Evolutionary conservation across 805 yeast species (phyloP).

Genomic region (Metschnikowia matae): DNA sequence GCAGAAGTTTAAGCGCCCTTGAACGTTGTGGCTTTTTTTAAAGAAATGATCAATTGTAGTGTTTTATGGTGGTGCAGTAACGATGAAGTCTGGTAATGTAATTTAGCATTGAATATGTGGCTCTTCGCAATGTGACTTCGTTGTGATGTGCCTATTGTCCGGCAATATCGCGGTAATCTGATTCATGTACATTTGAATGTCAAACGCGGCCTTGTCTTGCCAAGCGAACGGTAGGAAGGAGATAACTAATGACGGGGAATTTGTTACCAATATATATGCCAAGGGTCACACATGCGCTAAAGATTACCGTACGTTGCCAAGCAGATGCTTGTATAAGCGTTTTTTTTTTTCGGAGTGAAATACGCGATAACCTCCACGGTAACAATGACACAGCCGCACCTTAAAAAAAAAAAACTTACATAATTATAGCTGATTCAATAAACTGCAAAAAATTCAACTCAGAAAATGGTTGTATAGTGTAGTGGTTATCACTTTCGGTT

Average conservation of each 20-base stretch:
- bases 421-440: not conserved
- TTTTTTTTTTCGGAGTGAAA: too few relatives aligned
- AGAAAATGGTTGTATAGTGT: slow-evolving; percentile 52
- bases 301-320: too few relatives aligned
- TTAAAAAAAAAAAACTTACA: too few relatives aligned
- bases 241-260: too few relatives aligned
- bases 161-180: not conserved
- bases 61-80: too few relatives aligned
- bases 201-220: not conserved
- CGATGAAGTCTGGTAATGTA: not conserved
- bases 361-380: too few relatives aligned
- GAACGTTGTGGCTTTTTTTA: not conserved
- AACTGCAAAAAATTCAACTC: too few relatives aligned
- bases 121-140: not conserved
- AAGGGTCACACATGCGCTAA: not conserved
- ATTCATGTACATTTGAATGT: not conserved
- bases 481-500: slow-evolving; percentile 80
- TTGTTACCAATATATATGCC: not conserved
- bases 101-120: not conserved
- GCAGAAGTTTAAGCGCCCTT: not conserved
- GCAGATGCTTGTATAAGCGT: too few relatives aligned
- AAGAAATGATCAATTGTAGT: not conserved
- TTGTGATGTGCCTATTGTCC: not conserved
- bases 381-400: too few relatives aligned
- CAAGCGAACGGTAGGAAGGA: not conserved